These are phyloP conservation scores for Alternaria ventricosa DNA, from an alignment of 2,329 filamentous ascomycete species.

Conservation along the genomic window DNA sequence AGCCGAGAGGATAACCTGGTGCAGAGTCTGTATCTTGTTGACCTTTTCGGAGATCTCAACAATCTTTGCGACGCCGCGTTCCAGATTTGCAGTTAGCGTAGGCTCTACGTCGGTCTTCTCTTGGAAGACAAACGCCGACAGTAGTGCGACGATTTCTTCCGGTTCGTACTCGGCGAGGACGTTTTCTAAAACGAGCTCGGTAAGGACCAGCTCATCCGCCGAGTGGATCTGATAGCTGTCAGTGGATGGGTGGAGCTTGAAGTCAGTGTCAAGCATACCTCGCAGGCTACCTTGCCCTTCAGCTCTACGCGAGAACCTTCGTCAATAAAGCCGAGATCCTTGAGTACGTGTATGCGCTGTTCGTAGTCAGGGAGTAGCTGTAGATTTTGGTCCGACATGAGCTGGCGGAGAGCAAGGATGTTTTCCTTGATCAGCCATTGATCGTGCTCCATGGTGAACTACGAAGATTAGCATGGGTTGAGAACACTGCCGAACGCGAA, in stretches of 20 bases:
- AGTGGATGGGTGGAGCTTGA: slow-evolving; percentile 4
- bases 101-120: slow-evolving; percentile 89
- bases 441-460: slow-evolving; percentile 96
- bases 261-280: slow-evolving; percentile 56
- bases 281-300: slow-evolving; percentile 97
- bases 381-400: slow-evolving; percentile 95
- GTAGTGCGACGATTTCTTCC: slow-evolving; percentile 91
- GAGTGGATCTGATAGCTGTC: slow-evolving; percentile 73
- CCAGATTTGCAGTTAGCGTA: slow-evolving; percentile 79
- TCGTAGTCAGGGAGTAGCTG: slow-evolving; percentile 96
- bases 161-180: slow-evolving; percentile 94
- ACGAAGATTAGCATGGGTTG: slow-evolving; percentile 12
- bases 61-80: slow-evolving; percentile 83
- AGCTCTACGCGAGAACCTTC: slow-evolving; percentile 85
- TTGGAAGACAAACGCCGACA: slow-evolving; percentile 96
- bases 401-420: slow-evolving; percentile 82
- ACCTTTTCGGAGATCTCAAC: slow-evolving; percentile 91
- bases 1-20: slow-evolving; percentile 88
- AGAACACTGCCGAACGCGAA: background rate
- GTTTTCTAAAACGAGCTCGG: slow-evolving; percentile 95
- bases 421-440: slow-evolving; percentile 97
- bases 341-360: slow-evolving; percentile 89
- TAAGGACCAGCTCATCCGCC: slow-evolving; percentile 93
- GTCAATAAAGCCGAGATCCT: slow-evolving; percentile 92
- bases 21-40: slow-evolving; percentile 83